Conservation (phyloP, 257 asterid genomes). For the Rubia yunnanensis region DNA sequence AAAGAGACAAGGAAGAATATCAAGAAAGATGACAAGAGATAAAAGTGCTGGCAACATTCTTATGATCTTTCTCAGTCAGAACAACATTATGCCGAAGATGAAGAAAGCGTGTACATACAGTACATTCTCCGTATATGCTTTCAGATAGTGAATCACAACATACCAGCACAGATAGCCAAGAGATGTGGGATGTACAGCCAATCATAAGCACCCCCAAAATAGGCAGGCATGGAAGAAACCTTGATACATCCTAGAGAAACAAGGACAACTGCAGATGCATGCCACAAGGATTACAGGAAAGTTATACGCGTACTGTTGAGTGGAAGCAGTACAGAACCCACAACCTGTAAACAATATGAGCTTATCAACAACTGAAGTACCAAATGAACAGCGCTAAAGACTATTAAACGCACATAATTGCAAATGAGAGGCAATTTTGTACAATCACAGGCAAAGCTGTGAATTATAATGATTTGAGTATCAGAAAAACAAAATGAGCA, state of each 20-base stretch:
- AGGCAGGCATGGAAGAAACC: neutral
- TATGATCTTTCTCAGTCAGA: neutral
- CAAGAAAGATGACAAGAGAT: neutral
- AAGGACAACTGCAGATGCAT: neutral
- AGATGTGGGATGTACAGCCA: neutral
- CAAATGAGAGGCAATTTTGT: neutral
- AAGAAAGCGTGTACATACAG: neutral
- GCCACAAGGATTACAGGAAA: neutral
- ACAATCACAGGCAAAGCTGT: neutral
- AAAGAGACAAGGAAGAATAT: neutral
- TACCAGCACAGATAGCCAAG: neutral
- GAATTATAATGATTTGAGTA: neutral
- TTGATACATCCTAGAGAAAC: neutral
- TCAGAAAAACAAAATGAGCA: neutral
- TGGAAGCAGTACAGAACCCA: neutral
- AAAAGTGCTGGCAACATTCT: neutral
- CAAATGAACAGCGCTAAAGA: neutral
- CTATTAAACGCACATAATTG: neutral
- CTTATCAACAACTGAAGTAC: neutral
- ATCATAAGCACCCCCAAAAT: neutral
- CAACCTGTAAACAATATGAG: slow-evolving; percentile 12
- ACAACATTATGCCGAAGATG: neutral
- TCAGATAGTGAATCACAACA: neutral
- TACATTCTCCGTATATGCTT: neutral
- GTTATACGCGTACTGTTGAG: neutral